Base-by-base conservation (phyloP, 352 stramenopile species). In the Globisporangium sylvaticum region DNA sequence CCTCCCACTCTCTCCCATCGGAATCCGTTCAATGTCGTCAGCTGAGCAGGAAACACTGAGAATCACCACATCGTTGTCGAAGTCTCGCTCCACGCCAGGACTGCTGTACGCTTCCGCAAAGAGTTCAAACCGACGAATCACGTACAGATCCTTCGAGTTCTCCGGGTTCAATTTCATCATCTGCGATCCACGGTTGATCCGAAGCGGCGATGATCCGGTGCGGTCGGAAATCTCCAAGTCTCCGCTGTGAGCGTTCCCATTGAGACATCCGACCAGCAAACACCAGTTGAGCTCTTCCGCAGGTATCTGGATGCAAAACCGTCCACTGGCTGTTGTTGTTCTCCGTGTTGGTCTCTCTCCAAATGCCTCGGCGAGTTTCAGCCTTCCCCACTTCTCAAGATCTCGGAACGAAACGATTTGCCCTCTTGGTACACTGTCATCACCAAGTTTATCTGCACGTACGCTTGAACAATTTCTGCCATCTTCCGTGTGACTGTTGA, bases 181-280 rank as follows among this genome's bases (percentile, higher is more conserved):
- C 50, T 37, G 34, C 7, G 65, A 67, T 2, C 52, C 59, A 39
- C 27, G 22, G 3, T 18, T 7, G 24, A 64, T 59, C 25, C 22
- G 34, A 20, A 63, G 37, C 58, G 74, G 54, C 9, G 81, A 55
- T 1, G 74, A 80, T 15, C 72, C 78, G 15, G 78, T 82, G 7
- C 74, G 74, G 64, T 86, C 78, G 66, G 68, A 79, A 56, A 83
- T 63, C 39, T 81, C 61, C 52, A 83, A 68, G n/a, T 82, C 69
- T 10, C 76, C 78, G 37, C 52, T 73, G n/a, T 73, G 57, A 3
- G 77, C 53, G 55, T 76, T 80, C 5, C 78, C 78, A 37, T 58
- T 65, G 34, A 86, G 68, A 18, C 61, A 69, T 29, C 74, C 78
- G 18, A 82, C 24, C 0, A 86, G 58, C 46, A 77, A 29, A 58